Evolutionary conservation across 371 early-diverging fungal genomes (phyloP), one percentile per base, ranked within the genome.

Genomic region (Mortierella sp.): DNA sequence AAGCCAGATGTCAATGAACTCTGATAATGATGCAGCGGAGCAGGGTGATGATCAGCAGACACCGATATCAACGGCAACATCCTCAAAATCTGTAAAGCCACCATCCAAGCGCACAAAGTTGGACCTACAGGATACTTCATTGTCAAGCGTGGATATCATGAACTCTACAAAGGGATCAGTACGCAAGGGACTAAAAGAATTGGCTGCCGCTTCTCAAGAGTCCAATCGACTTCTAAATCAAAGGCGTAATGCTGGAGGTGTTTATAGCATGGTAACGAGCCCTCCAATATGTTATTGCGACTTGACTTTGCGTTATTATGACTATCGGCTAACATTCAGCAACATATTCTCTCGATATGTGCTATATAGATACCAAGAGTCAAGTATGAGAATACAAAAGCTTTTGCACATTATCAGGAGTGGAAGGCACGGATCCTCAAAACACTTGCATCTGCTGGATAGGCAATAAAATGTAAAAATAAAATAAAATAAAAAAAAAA

Each of bases 251-350:
- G 63, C 75, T 15, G 81, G 77, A 64, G 73, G 76, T 19, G 70
- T 81, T 33, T 81, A 76, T 47, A 76, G 69, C 63, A 81, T 81
- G 82, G 82, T 81, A 55, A 55, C 32, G 24, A 55, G n/a, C n/a
- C 50, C 8, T n/a, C 6, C 28, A 32, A 55, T 32, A 47, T 32
- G 52, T 33, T 16, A 38, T 16, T 19, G 45, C 45, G 4, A 15
- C 24, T 57, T 47, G 21, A 10, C 19, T 15, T 41, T 8, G 43
- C 22, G 36, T 15, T 15, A 38, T 60, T 50, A 0, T n/a, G 16
- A n/a, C 6, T 50, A 13, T 16, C 4, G 5, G 21, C 50, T 50
- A 50, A 50, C 16, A n/a, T n/a, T 50, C 50, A n/a, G 43, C 43
- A 1, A 43, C 10, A 43, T 43, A 10, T 10, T 13, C 43, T 43